phyloP scores from a whole-genome alignment of 169 alveolate genomes.

The Theileria parva region DNA sequence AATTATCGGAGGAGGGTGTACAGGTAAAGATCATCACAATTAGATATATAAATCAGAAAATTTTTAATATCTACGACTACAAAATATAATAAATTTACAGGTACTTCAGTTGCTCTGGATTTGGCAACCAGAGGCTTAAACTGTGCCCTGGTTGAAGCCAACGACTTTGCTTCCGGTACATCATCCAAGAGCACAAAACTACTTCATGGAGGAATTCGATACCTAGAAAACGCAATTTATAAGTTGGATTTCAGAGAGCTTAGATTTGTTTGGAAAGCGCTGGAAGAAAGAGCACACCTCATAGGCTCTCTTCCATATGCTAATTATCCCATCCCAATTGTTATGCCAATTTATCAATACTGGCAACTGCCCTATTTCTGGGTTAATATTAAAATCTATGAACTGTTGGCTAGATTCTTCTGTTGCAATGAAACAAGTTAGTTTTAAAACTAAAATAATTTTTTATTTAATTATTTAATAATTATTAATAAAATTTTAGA shows the following conservation, averaged over 20 bases:
- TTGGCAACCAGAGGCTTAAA: slow-evolving; percentile 91
- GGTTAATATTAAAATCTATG: slow-evolving; percentile 85
- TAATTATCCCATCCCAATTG: slow-evolving; percentile 83
- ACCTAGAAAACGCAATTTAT: slow-evolving; percentile 83
- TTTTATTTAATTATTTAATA: not conserved
- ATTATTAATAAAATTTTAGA: slow-evolving; percentile 23
- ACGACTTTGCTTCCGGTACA: slow-evolving; percentile 93
- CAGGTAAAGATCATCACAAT: slow-evolving; percentile 67
- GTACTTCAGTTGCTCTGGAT: slow-evolving; percentile 88
- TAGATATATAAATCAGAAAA: not conserved
- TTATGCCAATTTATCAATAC: slow-evolving; percentile 83
- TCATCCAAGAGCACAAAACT: slow-evolving; percentile 91
- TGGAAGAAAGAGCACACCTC: slow-evolving; percentile 89
- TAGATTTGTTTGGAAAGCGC: slow-evolving; percentile 87
- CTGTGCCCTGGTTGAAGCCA: slow-evolving; percentile 87
- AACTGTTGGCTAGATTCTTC: slow-evolving; percentile 80
- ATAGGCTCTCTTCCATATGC: slow-evolving; percentile 85
- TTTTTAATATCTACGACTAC: not conserved
- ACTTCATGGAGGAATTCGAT: slow-evolving; percentile 94
- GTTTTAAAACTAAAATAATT: not conserved
- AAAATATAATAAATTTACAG: slow-evolving; percentile 29
- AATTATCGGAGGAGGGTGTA: slow-evolving; percentile 91
- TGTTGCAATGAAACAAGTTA: slow-evolving; percentile 75
- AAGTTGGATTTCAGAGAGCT: slow-evolving; percentile 79
- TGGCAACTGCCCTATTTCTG: slow-evolving; percentile 87